These are phyloP conservation scores for Thielaviopsis euricoi DNA, from an alignment of 2,329 filamentous ascomycete genomes.

Conservation along the genomic window DNA sequence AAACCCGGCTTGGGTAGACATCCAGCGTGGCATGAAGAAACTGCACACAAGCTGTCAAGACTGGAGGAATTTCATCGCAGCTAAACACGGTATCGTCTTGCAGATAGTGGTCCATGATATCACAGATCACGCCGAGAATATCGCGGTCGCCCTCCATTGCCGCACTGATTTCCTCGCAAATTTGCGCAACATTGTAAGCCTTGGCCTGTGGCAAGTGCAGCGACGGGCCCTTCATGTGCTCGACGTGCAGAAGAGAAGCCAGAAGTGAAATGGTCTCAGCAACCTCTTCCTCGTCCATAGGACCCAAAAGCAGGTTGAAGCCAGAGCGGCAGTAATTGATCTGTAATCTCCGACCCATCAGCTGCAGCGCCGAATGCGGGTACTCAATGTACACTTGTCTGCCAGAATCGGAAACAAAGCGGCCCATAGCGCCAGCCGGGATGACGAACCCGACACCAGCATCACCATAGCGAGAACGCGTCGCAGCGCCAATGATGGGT, in stretches of 20 bases:
- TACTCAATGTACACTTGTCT: slow-evolving; percentile 64
- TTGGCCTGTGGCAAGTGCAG: slow-evolving; percentile 5
- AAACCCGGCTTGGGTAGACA: slow-evolving; percentile 68
- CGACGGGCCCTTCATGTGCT: slow-evolving; percentile 22
- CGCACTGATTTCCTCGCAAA: slow-evolving; percentile 40
- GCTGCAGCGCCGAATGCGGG: slow-evolving; percentile 61
- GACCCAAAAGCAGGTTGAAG: slow-evolving; percentile 34
- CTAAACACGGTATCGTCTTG: slow-evolving; percentile 39
- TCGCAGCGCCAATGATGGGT: slow-evolving; percentile 35
- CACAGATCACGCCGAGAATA: slow-evolving; percentile 65
- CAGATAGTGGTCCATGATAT: slow-evolving; percentile 61
- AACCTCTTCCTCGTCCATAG: slow-evolving; percentile 42
- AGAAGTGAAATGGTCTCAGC: slow-evolving; percentile 61
- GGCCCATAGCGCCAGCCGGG: slow-evolving; percentile 47
- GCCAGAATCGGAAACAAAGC: slow-evolving; percentile 61
- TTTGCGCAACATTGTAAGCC: slow-evolving; percentile 23
- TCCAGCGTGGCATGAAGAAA: slow-evolving; percentile 61
- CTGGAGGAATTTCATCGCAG: slow-evolving; percentile 48
- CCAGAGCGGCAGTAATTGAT: slow-evolving; percentile 44
- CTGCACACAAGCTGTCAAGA: slow-evolving; percentile 55
- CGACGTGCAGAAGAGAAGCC: slow-evolving; percentile 47
- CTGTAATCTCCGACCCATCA: slow-evolving; percentile 62
- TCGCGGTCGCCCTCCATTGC: slow-evolving; percentile 46
- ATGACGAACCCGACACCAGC: slow-evolving; percentile 42
- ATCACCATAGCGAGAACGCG: slow-evolving; percentile 11